These are phyloP conservation scores for Trichoderma citrinoviride DNA, from an alignment of 2,329 filamentous ascomycete species.

Conservation along the genomic window DNA sequence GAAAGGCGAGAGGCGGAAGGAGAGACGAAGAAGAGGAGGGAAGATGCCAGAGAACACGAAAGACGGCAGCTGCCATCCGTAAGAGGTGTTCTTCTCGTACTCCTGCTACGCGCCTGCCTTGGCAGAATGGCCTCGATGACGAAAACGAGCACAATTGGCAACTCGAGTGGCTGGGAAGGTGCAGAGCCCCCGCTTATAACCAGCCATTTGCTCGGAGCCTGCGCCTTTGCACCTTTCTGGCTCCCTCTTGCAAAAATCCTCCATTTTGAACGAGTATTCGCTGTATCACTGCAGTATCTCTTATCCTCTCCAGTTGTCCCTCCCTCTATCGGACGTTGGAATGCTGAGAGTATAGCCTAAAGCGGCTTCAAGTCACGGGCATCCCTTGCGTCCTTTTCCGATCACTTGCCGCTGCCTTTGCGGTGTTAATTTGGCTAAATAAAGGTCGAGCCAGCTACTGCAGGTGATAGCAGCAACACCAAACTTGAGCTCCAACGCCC, in stretches of 20 bases:
- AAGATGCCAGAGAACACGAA: not conserved
- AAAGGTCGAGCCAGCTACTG: not conserved
- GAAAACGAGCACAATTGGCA: constrained; percentile 2
- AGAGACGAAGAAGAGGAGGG: not conserved
- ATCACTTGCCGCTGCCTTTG: not conserved
- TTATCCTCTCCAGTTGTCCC: not conserved
- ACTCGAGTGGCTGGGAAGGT: constrained; percentile 17
- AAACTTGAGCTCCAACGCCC: not conserved
- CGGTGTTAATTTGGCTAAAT: not conserved
- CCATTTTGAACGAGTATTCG: not conserved
- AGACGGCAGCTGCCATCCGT: not conserved
- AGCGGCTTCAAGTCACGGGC: not conserved
- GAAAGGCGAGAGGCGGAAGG: not conserved
- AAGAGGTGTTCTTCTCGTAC: not conserved
- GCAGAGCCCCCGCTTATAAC: constrained; percentile 11
- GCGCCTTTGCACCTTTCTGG: not conserved
- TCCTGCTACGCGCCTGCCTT: constrained; percentile 7
- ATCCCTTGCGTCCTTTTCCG: not conserved
- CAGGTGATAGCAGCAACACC: constrained; percentile 1
- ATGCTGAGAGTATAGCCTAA: constrained; percentile 6
- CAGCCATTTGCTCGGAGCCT: constrained; percentile 12
- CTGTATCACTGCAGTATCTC: too few relatives aligned
- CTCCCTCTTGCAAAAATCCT: not conserved
- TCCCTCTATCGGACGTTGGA: not conserved
- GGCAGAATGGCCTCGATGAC: constrained; percentile 13